Percentiles rank a stretch among this genome's conserved stretches.
phyloP scores from a whole-genome alignment of 2,329 filamentous ascomycete species.

The Xylariales sp. region DNA sequence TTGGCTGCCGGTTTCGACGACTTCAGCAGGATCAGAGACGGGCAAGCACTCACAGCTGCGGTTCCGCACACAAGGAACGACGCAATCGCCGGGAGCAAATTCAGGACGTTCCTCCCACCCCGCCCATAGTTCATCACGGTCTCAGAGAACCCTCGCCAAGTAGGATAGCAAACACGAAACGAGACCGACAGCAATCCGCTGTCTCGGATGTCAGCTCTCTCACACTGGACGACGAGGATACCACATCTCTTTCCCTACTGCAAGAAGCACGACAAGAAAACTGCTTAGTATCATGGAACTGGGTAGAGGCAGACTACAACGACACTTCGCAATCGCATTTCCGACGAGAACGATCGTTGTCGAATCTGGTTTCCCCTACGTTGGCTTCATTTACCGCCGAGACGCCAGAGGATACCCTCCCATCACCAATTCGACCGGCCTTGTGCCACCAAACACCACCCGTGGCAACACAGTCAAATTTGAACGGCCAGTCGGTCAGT shows the following conservation, averaged over 20 bases:
- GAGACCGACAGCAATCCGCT: conserved; percentile 19
- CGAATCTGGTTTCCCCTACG: conserved; percentile 4
- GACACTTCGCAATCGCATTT: conserved; percentile 3
- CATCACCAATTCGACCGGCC: not conserved
- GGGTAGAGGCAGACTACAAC: conserved; percentile 17
- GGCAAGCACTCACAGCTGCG: conserved; percentile 16
- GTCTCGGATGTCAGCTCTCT: conserved; percentile 24
- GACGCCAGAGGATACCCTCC: not conserved
- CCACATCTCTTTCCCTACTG: conserved; percentile 9
- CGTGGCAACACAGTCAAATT: not conserved
- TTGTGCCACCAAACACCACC: not conserved
- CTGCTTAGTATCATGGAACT: conserved; percentile 22
- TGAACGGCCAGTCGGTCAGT: not conserved
- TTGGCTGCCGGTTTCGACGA: conserved; percentile 41
- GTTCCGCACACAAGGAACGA: conserved; percentile 10
- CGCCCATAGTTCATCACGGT: conserved; percentile 19
- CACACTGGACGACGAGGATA: conserved; percentile 13
- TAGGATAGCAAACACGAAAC: conserved; percentile 13
- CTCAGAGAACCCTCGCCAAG: conserved; percentile 15
- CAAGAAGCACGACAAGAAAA: conserved; percentile 8
- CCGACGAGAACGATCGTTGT: not conserved
- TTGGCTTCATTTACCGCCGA: conserved; percentile 5
- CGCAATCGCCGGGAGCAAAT: conserved; percentile 9
- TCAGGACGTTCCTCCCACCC: conserved; percentile 18
- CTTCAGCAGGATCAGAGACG: conserved; percentile 30